Conservation (phyloP, 306 rosid genomes). For the Macrotyloma uniflorum region DNA sequence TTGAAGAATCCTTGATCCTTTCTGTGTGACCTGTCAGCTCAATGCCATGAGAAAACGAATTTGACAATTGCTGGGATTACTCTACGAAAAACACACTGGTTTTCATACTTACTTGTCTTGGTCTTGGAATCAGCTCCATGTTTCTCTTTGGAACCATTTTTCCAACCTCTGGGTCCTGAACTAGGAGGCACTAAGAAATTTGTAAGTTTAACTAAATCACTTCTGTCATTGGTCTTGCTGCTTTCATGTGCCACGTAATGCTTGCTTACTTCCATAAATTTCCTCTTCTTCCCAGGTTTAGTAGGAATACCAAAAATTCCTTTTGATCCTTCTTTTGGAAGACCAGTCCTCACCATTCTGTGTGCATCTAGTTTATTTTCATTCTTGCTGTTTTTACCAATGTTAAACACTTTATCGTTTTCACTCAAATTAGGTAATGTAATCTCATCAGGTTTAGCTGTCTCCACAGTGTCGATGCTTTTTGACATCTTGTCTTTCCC, state of each 20-base stretch:
- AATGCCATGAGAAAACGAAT: conserved; percentile 44
- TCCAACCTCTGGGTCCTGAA: conserved; percentile 70
- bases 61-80: conserved; percentile 43
- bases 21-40: conserved; percentile 50
- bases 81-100: conserved; percentile 51
- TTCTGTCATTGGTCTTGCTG: conserved; percentile 57
- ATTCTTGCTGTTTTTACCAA: conserved; percentile 69
- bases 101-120: conserved; percentile 59
- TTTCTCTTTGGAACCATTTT: conserved; percentile 66
- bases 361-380: conserved; percentile 59
- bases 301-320: conserved; percentile 92
- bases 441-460: conserved; percentile 52
- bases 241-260: conserved; percentile 72
- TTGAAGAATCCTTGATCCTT: conserved; percentile 58
- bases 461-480: conserved; percentile 44
- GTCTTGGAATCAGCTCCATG: conserved; percentile 62
- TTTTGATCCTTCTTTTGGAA: conserved; percentile 81
- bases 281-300: conserved; percentile 95
- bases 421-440: conserved; percentile 64
- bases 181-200: conserved; percentile 73
- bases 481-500: conserved; percentile 60
- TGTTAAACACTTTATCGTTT: conserved; percentile 67
- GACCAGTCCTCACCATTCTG: conserved; percentile 70
- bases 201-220: conserved; percentile 60
- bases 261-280: conserved; percentile 98